Evolutionary conservation across 495 filamentous ascomycete species (phyloP), one percentile per base, ranked within the genome.

Genomic region (Neurospora sp.): DNA sequence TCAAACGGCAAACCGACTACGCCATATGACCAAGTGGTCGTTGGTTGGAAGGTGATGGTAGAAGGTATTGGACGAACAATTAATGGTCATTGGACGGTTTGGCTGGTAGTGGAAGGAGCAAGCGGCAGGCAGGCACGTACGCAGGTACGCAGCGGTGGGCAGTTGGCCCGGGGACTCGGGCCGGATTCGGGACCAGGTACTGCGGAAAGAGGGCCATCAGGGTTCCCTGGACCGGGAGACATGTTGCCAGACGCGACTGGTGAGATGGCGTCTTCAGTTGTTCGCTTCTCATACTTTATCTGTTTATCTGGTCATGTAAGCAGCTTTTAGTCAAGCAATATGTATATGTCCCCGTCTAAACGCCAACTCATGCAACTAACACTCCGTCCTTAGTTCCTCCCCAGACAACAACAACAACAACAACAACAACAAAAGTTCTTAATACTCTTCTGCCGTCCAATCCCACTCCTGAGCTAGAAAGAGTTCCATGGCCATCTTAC

Each of bases 401-500:
- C 46, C 46, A 48, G 9, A 12, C 20, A 12, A 22, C n/a, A 20
- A 48, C 31, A 31, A 31, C 31, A 31, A 31, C 31, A 31, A 31
- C 31, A 31, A 31, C 31, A 31, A 22, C n/a, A 20, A 48, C 20
- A 20, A 22, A 11, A 22, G 1, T 22, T 1, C 3, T 66, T 27
- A 66, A 66, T 70, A 80, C 2, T 82, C 80, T 66, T 87, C 85
- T 0, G 84, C 82, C 11, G 87, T 86, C 89, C 89, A 91, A 69
- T 89, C 83, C 85, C 88, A 87, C 73, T 83, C 84, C 31, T 81
- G 79, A 1, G 89, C 88, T 39, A 85, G 89, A 75, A 91, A 91
- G 69, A 91, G 77, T 11, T 81, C 81, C 69, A 82, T 82, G 0
- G 87, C 81, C 72, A 85, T 77, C 70, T 78, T 81, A 38, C 83